Evolutionary conservation across 371 early-diverging fungal genomes (phyloP), one percentile per base, ranked within the genome.

Genomic region (Mucor lusitanicus): DNA sequence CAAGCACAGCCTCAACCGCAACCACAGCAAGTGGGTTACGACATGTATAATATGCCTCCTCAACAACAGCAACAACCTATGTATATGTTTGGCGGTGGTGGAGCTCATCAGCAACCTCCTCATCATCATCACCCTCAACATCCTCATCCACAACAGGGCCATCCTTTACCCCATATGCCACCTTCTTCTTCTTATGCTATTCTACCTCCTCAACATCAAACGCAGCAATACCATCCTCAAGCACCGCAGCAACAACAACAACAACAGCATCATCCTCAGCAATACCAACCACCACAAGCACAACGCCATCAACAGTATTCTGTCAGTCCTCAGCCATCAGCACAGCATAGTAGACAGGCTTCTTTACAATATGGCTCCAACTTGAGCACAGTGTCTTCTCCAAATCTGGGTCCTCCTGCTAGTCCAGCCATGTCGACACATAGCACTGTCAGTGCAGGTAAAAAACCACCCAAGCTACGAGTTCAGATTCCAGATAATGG

Each of bases 401-500:
- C 68, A 8, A 68, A 65, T 59, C 6, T 68, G 30, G 61, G 55
- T n/a, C 54, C 59, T 28, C 65, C 68, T 37, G 62, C 70, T 11
- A 68, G 73, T 59, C 70, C 78, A 27, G 70, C 75, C 35, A 67
- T 72, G 58, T 71, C 76, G 8, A 71, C 75, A 8, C 68, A 69
- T 46, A 73, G 74, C 32, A 69, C 57, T 62, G 28, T 65, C 0
- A 72, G 73, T 13, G 46, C 32, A 13, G 66, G 63, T n/a, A 76
- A 72, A 53, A 81, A 84, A 67, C 72, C 67, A 59, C 84, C 84
- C 12, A 86, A 81, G 58, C 59, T 86, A 42, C 78, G 87, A 55
- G 81, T 86, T 4, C 83, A 82, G 30, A 86, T 86, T 59, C 83
- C 87, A 19, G 81, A 76, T 12, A 61, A 60, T 32, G 61, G n/a